Evolutionary conservation across 192 early-diverging fungal species (phyloP).

Genomic region (Mortierella antarctica): DNA sequence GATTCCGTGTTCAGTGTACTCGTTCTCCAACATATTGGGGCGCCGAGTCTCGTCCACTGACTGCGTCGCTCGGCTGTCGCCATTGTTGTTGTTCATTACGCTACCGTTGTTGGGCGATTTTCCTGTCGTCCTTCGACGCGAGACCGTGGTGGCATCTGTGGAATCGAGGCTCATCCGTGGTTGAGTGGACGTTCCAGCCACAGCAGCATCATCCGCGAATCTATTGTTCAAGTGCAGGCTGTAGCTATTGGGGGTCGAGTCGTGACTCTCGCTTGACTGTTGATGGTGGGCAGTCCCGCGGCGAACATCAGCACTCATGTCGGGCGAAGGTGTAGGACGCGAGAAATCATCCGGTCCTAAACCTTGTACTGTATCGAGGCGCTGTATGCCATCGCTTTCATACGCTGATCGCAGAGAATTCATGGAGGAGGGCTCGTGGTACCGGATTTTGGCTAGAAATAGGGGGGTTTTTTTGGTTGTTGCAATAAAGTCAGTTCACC

Average conservation of each 20-base stretch:
- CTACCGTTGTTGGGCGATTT: constrained; percentile 16
- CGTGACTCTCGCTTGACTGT: background rate
- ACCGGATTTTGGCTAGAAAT: constrained; percentile 39
- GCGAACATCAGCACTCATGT: constrained; percentile 6
- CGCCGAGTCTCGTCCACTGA: constrained; percentile 45
- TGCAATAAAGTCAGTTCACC: background rate
- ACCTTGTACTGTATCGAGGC: constrained; percentile 2
- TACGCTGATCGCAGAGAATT: constrained; percentile 17
- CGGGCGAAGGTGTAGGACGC: constrained; percentile 33
- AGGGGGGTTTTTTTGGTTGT: background rate
- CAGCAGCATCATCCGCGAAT: constrained; percentile 15
- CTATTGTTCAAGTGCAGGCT: constrained; percentile 2
- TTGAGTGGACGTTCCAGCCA: constrained; percentile 18
- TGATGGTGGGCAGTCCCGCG: background rate
- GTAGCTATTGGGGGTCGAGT: background rate
- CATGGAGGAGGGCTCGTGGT: constrained; percentile 30
- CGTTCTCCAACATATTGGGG: constrained; percentile 1
- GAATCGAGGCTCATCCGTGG: constrained; percentile 23
- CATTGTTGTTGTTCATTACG: background rate
- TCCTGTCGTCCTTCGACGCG: constrained; percentile 25
- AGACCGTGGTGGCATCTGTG: background rate
- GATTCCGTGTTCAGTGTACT: constrained; percentile 13
- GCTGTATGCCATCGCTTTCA: constrained; percentile 27
- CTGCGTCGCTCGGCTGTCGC: constrained; percentile 21
- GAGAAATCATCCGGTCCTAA: constrained; percentile 10